These are phyloP conservation scores for Trichoderma hamatum DNA, from an alignment of 2,329 filamentous ascomycete species.

Conservation along the genomic window DNA sequence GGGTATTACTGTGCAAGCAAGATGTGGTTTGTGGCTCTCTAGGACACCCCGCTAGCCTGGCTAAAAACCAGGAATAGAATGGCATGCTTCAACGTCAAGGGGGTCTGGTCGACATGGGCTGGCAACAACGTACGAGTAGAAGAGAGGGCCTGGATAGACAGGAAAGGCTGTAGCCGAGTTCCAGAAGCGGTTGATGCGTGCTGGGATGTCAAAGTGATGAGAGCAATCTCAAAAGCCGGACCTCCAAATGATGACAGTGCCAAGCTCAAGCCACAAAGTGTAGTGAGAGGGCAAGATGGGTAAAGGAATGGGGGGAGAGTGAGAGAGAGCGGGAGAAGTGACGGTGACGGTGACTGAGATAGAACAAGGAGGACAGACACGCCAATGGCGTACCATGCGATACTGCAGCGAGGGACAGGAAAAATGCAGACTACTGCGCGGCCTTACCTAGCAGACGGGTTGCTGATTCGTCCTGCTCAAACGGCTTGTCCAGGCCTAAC, in stretches of 20 bases:
- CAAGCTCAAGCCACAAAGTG: not conserved
- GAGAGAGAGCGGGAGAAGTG: not conserved
- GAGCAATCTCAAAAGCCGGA: not conserved
- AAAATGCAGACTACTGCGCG: slow-evolving; percentile 26
- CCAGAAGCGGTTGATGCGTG: not conserved
- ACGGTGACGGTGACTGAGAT: slow-evolving; percentile 24
- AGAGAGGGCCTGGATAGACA: not conserved
- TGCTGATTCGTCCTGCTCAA: slow-evolving; percentile 24
- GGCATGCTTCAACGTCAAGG: slow-evolving; percentile 17
- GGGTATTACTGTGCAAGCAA: slow-evolving; percentile 15
- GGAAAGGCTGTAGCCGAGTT: not conserved
- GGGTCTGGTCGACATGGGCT: slow-evolving; percentile 17
- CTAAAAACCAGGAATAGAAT: slow-evolving; percentile 8
- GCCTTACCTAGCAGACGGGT: slow-evolving; percentile 22
- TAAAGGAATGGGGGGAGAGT: not conserved
- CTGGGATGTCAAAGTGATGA: not conserved
- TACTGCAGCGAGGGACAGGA: slow-evolving; percentile 20
- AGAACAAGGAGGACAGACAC: slow-evolving; percentile 1
- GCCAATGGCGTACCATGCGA: slow-evolving; percentile 6
- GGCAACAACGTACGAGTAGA: slow-evolving; percentile 3
- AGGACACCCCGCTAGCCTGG: slow-evolving; percentile 7
- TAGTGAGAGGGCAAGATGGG: not conserved
- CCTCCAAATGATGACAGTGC: slow-evolving; percentile 4
- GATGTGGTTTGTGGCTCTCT: slow-evolving; percentile 1
- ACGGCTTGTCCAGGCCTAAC: slow-evolving; percentile 13